Conservation (phyloP, 2,329 filamentous ascomycete species). For the Fusarium subglutinans region DNA sequence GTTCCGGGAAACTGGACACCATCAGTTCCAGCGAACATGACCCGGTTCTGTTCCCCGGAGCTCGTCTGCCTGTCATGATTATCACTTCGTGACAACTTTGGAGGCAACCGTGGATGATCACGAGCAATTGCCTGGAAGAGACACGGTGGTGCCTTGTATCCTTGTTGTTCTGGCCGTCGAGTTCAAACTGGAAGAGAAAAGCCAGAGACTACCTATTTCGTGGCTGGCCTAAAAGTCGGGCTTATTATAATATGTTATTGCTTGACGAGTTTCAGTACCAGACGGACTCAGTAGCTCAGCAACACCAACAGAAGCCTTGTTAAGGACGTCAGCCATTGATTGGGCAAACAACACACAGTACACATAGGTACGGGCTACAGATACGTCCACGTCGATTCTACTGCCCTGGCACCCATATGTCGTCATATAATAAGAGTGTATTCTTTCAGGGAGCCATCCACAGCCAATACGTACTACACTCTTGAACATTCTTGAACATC, state of each 20-base stretch:
- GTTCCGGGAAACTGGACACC: not conserved
- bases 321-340: not conserved
- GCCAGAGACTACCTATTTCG: not conserved
- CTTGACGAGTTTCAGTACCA: not conserved
- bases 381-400: not conserved
- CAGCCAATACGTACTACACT: not conserved
- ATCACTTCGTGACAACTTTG: not conserved
- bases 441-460: not conserved
- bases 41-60: constrained; percentile 10
- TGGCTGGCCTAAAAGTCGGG: not conserved
- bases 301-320: not conserved
- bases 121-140: not conserved
- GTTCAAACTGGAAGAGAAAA: too few species aligned
- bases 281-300: too few species aligned
- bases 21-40: not conserved
- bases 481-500: not conserved
- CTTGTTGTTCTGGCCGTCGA: not conserved
- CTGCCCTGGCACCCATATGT: not conserved
- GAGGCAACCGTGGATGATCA: not conserved
- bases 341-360: not conserved
- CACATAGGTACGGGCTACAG: not conserved
- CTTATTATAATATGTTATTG: not conserved
- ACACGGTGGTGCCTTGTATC: not conserved
- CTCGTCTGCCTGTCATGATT: constrained; percentile 3
- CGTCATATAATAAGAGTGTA: not conserved